phyloP scores from a whole-genome alignment of 352 stramenopile genomes.

The Globisporangium solare region DNA sequence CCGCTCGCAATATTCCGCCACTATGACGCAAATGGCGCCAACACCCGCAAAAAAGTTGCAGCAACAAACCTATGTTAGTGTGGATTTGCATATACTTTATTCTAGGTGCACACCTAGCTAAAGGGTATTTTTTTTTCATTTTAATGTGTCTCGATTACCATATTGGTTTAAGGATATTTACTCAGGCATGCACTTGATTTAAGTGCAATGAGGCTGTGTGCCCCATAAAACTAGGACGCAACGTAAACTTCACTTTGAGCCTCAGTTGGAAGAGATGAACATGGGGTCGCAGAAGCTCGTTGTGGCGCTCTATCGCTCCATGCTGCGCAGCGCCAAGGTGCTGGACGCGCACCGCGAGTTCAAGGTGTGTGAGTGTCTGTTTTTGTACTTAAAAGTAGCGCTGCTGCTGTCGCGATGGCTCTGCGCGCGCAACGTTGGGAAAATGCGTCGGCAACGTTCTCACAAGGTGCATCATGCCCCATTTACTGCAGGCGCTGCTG shows the following conservation, averaged over 20 bases:
- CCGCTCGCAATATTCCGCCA: neutral
- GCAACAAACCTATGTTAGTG: constrained; percentile 2
- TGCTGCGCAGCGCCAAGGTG: constrained; percentile 60
- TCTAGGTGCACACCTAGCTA: neutral
- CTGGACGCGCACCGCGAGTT: constrained; percentile 52
- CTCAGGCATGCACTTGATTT: too few species aligned
- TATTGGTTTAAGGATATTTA: too few species aligned
- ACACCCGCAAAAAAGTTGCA: neutral
- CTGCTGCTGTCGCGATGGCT: neutral
- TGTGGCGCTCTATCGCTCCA: constrained; percentile 64
- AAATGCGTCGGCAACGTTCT: too few species aligned
- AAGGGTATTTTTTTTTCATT: too few species aligned
- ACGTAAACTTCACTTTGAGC: neutral
- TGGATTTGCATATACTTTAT: neutral
- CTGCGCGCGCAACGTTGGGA: neutral
- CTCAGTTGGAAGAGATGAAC: neutral
- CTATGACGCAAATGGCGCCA: neutral
- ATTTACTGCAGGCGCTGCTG: constrained; percentile 40
- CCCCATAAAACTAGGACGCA: neutral
- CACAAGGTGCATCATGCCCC: neutral
- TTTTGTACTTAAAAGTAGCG: neutral
- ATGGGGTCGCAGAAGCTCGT: constrained; percentile 53
- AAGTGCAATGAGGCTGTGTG: too few species aligned
- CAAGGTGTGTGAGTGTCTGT: constrained; percentile 31
- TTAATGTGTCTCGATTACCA: too few species aligned